These are phyloP conservation scores for Selaginella tamariscina DNA, from an alignment of 75 land plant genomes.

Conservation along the genomic window DNA sequence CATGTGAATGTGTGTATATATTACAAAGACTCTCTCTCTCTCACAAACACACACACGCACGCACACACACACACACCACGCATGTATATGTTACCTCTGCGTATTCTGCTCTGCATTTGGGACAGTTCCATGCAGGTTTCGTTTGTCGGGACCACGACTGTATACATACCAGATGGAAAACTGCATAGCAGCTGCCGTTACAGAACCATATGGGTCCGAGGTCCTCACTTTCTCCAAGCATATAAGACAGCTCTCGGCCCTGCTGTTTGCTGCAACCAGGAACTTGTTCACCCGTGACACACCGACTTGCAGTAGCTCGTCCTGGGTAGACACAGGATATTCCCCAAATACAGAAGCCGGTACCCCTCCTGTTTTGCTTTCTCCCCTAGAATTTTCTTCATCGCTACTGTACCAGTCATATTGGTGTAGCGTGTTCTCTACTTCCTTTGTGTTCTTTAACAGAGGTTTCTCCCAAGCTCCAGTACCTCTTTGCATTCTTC, in stretches of 20 bases:
- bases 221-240: constrained; percentile 71
- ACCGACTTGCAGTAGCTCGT: constrained; percentile 13
- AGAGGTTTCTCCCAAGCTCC: too few relatives aligned
- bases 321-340: constrained; percentile 87
- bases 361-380: too few relatives aligned
- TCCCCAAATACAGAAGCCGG: constrained; percentile 13
- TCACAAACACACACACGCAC: too few relatives aligned
- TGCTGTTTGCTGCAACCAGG: constrained; percentile 54
- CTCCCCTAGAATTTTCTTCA: too few relatives aligned
- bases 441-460: too few relatives aligned
- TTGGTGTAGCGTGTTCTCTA: too few relatives aligned
- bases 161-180: constrained; percentile 85
- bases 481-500: too few relatives aligned
- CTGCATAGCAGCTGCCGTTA: constrained; percentile 49
- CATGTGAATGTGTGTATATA: too few relatives aligned
- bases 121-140: constrained; percentile 84
- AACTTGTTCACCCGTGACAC: constrained; percentile 15
- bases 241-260: constrained; percentile 72
- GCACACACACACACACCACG: too few relatives aligned
- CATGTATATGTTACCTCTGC: neutral
- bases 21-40: too few relatives aligned
- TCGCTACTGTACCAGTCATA: too few relatives aligned
- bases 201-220: constrained; percentile 84
- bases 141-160: constrained; percentile 84
- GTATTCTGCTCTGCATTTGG: constrained; percentile 49